Conservation (phyloP, 495 filamentous ascomycete species). For the Penicillium waksmanii region DNA sequence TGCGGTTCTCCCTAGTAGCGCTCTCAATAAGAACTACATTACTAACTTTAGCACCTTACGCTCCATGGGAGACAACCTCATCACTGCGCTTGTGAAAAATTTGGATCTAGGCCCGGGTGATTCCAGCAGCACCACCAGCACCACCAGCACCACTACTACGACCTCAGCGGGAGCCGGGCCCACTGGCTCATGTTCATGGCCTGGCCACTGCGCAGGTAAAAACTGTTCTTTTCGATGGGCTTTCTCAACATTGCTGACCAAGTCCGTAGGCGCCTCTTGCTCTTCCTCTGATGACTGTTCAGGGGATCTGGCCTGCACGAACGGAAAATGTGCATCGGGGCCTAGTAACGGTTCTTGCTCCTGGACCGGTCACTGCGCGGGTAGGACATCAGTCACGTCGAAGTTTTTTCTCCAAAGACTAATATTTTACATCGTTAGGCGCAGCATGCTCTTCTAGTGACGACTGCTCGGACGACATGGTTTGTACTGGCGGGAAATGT, state of each 20-base stretch:
- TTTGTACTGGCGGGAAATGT: slow-evolving; percentile 24
- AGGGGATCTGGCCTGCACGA: slow-evolving; percentile 21
- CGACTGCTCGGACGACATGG: slow-evolving; percentile 25
- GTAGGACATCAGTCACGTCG: slow-evolving; percentile 10
- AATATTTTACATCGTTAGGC: slow-evolving; percentile 10
- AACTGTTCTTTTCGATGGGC: background rate
- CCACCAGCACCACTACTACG: background rate
- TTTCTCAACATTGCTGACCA: background rate
- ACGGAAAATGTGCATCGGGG: slow-evolving; percentile 19
- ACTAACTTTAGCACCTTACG: slow-evolving; percentile 40
- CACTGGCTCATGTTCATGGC: slow-evolving; percentile 21
- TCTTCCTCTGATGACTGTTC: slow-evolving; percentile 29
- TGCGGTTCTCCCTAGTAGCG: slow-evolving; percentile 34
- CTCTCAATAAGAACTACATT: slow-evolving; percentile 38
- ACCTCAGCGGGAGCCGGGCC: slow-evolving; percentile 11
- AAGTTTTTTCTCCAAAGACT: background rate
- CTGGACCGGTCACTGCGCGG: slow-evolving; percentile 28
- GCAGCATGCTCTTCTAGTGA: slow-evolving; percentile 24
- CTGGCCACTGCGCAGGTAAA: slow-evolving; percentile 28
- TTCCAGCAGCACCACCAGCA: slow-evolving; percentile 4
- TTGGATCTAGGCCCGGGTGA: slow-evolving; percentile 22
- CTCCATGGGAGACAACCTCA: slow-evolving; percentile 37
- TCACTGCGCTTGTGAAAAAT: slow-evolving; percentile 41
- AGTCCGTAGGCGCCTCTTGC: slow-evolving; percentile 23
- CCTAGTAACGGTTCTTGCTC: slow-evolving; percentile 16